A percentile compares a stretch with the other conserved stretches of the same genome.
phyloP scores from a whole-genome alignment of 192 early-diverging fungal genomes.

The Gaertneriomyces semiglobifer region DNA sequence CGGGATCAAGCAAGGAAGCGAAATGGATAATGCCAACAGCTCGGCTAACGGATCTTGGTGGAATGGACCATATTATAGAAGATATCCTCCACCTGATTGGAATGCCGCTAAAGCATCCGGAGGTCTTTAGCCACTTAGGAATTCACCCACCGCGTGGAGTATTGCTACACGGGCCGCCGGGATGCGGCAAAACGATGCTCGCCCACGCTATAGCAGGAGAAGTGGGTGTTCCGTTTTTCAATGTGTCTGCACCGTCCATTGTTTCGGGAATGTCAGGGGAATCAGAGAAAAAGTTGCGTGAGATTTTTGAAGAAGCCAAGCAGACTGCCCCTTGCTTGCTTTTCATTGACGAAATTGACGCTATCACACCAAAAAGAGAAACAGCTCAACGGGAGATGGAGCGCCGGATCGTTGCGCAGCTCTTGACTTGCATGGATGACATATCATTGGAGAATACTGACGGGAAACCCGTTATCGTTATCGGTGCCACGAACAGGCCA shows the following conservation, averaged over 20 bases:
- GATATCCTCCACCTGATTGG: constrained; percentile 88
- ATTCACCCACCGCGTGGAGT: constrained; percentile 91
- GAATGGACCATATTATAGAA: constrained; percentile 84
- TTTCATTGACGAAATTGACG: constrained; percentile 98
- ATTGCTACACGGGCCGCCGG: constrained; percentile 92
- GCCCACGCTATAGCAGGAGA: constrained; percentile 97
- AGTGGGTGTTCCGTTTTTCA: constrained; percentile 84
- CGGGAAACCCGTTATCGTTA: constrained; percentile 82
- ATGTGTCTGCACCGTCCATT: constrained; percentile 89
- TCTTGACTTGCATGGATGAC: constrained; percentile 92
- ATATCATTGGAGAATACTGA: constrained; percentile 85
- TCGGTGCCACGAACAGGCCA: constrained; percentile 88
- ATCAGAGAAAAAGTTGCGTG: constrained; percentile 96
- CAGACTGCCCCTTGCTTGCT: constrained; percentile 83
- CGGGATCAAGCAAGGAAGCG: neutral
- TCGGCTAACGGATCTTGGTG: constrained; percentile 78
- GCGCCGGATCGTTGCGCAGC: constrained; percentile 91
- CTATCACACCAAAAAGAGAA: constrained; percentile 89
- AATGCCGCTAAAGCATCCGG: constrained; percentile 91
- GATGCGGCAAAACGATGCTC: constrained; percentile 93
- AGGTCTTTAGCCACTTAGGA: constrained; percentile 87
- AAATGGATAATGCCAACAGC: constrained; percentile 59
- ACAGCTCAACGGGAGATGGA: constrained; percentile 95
- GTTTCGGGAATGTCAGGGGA: constrained; percentile 98
- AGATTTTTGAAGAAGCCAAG: constrained; percentile 95